Evolutionary conservation across 1,284 basidiomycete genomes (phyloP).

Genomic region (Kalmanozyma brasiliensis): DNA sequence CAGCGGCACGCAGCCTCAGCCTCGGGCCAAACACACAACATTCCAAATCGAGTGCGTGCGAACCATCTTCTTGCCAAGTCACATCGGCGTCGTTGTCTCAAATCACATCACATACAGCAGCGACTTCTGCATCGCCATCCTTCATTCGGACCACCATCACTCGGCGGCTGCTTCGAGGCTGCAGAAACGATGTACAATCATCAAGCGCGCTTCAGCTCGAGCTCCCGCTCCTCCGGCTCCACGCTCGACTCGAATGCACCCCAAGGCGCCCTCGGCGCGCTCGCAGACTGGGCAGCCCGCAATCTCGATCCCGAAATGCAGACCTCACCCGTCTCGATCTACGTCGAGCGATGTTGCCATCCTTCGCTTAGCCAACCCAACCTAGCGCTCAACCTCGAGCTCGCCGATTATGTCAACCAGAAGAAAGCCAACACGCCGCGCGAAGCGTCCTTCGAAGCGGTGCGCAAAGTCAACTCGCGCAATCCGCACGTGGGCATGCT

Average conservation of each 20-base stretch:
- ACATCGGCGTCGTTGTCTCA: too few species aligned
- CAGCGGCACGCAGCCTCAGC: too few species aligned
- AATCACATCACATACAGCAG: background rate
- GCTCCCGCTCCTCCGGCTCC: constrained; percentile 26
- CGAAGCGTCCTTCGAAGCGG: constrained; percentile 85
- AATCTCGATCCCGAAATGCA: constrained; percentile 56
- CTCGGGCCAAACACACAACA: too few species aligned
- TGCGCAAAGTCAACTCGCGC: constrained; percentile 84
- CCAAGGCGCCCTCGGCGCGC: constrained; percentile 45
- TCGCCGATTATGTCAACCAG: constrained; percentile 89
- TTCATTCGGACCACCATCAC: background rate
- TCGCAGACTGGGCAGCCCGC: constrained; percentile 61
- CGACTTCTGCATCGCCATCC: background rate
- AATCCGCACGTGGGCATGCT: constrained; percentile 89
- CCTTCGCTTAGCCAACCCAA: constrained; percentile 87
- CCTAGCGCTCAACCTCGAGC: constrained; percentile 89
- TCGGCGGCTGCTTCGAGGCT: background rate
- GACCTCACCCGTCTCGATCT: constrained; percentile 49
- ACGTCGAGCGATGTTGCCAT: constrained; percentile 81
- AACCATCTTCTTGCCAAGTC: too few species aligned
- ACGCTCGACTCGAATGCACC: constrained; percentile 24
- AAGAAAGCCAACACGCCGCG: constrained; percentile 98
- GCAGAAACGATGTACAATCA: constrained; percentile 48
- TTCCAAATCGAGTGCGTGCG: too few species aligned
- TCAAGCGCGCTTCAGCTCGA: constrained; percentile 31